Percentiles rank a stretch among this genome's conserved stretches.
Evolutionary conservation across 805 yeast genomes (phyloP).

Genomic region (Saccharomycopsis fodiens): DNA sequence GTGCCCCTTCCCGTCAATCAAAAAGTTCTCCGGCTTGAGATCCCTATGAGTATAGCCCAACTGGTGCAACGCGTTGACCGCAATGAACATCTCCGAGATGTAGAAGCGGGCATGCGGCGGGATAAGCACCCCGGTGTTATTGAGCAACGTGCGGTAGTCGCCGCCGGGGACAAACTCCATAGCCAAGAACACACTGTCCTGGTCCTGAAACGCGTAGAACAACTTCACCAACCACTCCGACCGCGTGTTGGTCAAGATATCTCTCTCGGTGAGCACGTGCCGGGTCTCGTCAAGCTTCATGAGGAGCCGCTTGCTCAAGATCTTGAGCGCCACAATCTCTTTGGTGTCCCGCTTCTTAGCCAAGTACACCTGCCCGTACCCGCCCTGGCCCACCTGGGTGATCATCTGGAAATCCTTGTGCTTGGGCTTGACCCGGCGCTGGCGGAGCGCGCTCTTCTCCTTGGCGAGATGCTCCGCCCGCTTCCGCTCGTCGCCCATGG

Average conservation of each 20-base stretch:
- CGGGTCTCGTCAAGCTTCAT: slow-evolving; percentile 90
- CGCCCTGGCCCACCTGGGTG: slow-evolving; percentile 99
- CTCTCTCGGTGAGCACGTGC: slow-evolving; percentile 94
- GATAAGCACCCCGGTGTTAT: slow-evolving; percentile 85
- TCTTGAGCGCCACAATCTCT: slow-evolving; percentile 92
- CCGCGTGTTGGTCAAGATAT: slow-evolving; percentile 90
- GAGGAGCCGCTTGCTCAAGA: slow-evolving; percentile 77
- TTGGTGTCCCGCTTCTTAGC: slow-evolving; percentile 91
- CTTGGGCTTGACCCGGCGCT: slow-evolving; percentile 84
- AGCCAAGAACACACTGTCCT: slow-evolving; percentile 83
- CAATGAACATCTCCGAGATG: slow-evolving; percentile 91
- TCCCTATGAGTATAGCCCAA: slow-evolving; percentile 96
- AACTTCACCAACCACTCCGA: slow-evolving; percentile 94
- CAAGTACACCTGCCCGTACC: slow-evolving; percentile 96
- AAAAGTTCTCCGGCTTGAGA: slow-evolving; percentile 88
- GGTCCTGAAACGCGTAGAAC: slow-evolving; percentile 90
- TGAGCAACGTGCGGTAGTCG: slow-evolving; percentile 88
- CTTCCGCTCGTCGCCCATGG: slow-evolving; percentile 41
- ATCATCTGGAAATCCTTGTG: slow-evolving; percentile 94
- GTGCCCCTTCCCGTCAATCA: slow-evolving; percentile 86
- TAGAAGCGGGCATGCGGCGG: slow-evolving; percentile 96
- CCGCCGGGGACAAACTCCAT: slow-evolving; percentile 99
- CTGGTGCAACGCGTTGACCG: slow-evolving; percentile 89
- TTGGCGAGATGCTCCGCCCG: slow-evolving; percentile 57
- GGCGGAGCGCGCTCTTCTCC: slow-evolving; percentile 78